Percentiles rank a stretch among this genome's conserved stretches.
These are phyloP conservation scores for Mucor plumbeus DNA, from an alignment of 371 early-diverging fungal species.

Conservation along the genomic window DNA sequence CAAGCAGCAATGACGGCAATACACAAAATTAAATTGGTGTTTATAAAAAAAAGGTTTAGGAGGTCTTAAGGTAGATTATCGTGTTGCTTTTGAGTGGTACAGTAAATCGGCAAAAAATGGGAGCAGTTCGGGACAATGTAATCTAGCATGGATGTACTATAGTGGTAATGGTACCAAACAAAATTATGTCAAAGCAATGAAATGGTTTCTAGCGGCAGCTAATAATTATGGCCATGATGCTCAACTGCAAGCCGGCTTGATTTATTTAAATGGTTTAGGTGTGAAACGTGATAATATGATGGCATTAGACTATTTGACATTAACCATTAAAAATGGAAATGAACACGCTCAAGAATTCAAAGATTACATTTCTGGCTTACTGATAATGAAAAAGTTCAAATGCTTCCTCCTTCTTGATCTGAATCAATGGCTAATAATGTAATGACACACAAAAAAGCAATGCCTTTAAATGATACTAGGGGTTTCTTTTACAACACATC, in stretches of 20 bases:
- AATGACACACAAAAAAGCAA: constrained; percentile 5
- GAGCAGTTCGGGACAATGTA: constrained; percentile 6
- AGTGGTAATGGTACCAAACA: constrained; percentile 3
- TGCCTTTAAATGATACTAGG: not conserved
- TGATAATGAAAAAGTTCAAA: constrained; percentile 9
- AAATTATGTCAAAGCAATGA: constrained; percentile 3
- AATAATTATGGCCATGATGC: not conserved
- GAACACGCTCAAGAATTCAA: not conserved
- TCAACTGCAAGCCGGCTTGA: constrained; percentile 13
- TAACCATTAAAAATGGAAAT: constrained; percentile 5
- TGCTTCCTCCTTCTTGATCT: not conserved
- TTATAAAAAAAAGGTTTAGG: constrained; percentile 12
- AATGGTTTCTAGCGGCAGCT: constrained; percentile 13
- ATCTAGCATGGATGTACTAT: constrained; percentile 15
- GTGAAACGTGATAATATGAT: not conserved
- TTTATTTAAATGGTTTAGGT: constrained; percentile 14
- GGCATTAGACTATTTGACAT: constrained; percentile 4
- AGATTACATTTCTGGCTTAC: not conserved
- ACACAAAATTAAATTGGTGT: constrained; percentile 19
- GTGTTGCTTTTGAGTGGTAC: constrained; percentile 16
- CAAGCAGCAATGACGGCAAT: constrained; percentile 1
- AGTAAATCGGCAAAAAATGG: constrained; percentile 13
- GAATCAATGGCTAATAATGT: not conserved
- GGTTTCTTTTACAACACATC: not conserved
- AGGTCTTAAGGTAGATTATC: constrained; percentile 3